Base-by-base conservation (phyloP, 2,329 filamentous ascomycete genomes). In the Colletotrichum eleusines region DNA sequence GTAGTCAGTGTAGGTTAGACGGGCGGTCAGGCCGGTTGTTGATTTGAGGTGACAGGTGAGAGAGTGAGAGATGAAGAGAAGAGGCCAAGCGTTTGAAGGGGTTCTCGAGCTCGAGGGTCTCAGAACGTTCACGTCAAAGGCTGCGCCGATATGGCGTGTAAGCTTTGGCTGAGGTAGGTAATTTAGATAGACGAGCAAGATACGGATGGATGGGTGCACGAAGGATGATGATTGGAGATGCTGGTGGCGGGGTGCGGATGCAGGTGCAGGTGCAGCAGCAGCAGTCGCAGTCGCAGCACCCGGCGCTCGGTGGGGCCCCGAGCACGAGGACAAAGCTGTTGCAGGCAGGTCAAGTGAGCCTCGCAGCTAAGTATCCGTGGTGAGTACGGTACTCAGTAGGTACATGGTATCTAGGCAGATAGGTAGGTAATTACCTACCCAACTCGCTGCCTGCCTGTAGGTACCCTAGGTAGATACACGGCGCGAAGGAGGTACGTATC, bases 241-340 rank as follows among this genome's bases (percentile, higher is more conserved):
- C 61, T 54, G 48, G 61, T 44, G 16, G 16, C 48, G 42, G 63
- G 58, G 48, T 55, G n/a, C 38, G 42, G 50, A 44, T 50, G 61
- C 53, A 31, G 54, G 26, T 33, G 40, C 38, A 54, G 58, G 48
- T 59, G 48, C 48, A 66, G 54, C 18, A 14, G 35, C 57, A 53
- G n/a, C 51, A n/a, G 42, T 9, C 42, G 16, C 40, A 18, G 40
- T 44, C 3, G n/a, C 59, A 48, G 51, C 53, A 50, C 51, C 46
- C 68, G 59, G 69, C 69, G 69, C 68, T 63, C 58, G 64, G 68
- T 67, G 68, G 53, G 65, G 58, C 28, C 46, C 69, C 63, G 69
- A 71, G 64, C 69, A 71, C 69, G 69, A 68, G 69, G 69, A 71
- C 69, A 71, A 68, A 69, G 65, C 69, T 54, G 53, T 38, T 53